Evolutionary conservation across 139 green algal species (phyloP), one percentile per base, ranked within the genome.

Genomic region (Pseudopediastrum boryanum): DNA sequence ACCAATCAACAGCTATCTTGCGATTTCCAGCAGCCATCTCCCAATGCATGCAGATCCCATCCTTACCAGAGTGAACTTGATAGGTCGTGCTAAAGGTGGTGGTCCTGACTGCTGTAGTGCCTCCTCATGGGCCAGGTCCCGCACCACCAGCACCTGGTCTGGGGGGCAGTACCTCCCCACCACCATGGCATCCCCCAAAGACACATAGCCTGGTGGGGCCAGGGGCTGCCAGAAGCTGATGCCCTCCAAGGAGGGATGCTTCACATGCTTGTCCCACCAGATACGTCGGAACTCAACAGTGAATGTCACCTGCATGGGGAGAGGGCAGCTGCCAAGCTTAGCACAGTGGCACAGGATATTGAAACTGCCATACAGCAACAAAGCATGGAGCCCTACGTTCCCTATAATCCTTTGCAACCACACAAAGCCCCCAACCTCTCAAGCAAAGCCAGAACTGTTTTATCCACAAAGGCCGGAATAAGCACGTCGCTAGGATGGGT

Each of bases 251-350:
- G 65, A 77, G 16, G 76, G 76, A 50, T 80, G 70, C 35, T 78
- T 80, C 16, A 54, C n/a, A 35, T 84, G 78, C 52, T 89, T 88
- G 85, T 96, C 91, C 84, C 87, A 93, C 92, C 92, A 96, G 9
- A 96, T 77, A 27, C 85, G 84, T 5, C 48, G 9, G 63, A 96
- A 96, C 80, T 94, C 87, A 27, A 92, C 83, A 9, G 84, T 85
- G 9, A 56, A 79, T 9, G 67, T 83, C 43, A 82, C 39, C 75
- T 81, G 75, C 54, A 42, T 21, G 38, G 35, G 43, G 38, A 27
- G 23, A 61, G 27, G 31, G n/a, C 12, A 31, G 52, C 9, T 36
- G 31, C 25, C 9, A 62, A 64, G 54, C 54, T 64, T 31, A 29
- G n/a, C n/a, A n/a, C n/a, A n/a, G n/a, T n/a, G n/a, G n/a, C n/a